Evolutionary conservation across 1,284 basidiomycete genomes (phyloP).

Genomic region (Pholiota adiposa): DNA sequence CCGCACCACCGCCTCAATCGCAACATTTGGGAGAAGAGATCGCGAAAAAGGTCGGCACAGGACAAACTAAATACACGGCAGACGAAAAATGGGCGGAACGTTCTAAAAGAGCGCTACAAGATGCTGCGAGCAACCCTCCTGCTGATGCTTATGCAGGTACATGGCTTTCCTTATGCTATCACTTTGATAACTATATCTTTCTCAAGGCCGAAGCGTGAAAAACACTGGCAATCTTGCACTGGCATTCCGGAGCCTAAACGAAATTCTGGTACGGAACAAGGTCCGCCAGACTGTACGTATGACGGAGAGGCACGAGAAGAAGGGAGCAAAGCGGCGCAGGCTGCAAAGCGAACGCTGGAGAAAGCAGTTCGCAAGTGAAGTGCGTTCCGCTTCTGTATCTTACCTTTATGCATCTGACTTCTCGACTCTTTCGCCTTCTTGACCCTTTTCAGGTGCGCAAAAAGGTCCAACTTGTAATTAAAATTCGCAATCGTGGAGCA

Average conservation of each 20-base stretch:
- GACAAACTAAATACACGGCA: no score
- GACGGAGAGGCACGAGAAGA: constrained; percentile 71
- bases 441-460: constrained; percentile 57
- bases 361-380: constrained; percentile 70
- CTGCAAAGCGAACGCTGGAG: constrained; percentile 69
- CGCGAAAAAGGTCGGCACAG: not conserved
- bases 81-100: constrained; percentile 44
- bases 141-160: constrained; percentile 46
- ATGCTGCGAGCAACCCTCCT: constrained; percentile 28
- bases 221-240: constrained; percentile 38
- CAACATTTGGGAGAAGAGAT: not conserved
- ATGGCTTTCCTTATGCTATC: not conserved
- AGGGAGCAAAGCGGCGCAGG: constrained; percentile 67
- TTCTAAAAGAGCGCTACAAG: constrained; percentile 31
- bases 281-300: constrained; percentile 55
- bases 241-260: constrained; percentile 54
- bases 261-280: constrained; percentile 58
- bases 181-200: not conserved
- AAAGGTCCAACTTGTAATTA: constrained; percentile 58
- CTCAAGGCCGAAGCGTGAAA: constrained; percentile 33
- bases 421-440: no score
- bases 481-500: constrained; percentile 57
- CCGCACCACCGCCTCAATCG: not conserved
- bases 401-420: constrained; percentile 18
- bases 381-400: constrained; percentile 36